These are phyloP conservation scores for Blastobotrys petasosporus DNA, from an alignment of 1,139 yeast species.

Conservation along the genomic window DNA sequence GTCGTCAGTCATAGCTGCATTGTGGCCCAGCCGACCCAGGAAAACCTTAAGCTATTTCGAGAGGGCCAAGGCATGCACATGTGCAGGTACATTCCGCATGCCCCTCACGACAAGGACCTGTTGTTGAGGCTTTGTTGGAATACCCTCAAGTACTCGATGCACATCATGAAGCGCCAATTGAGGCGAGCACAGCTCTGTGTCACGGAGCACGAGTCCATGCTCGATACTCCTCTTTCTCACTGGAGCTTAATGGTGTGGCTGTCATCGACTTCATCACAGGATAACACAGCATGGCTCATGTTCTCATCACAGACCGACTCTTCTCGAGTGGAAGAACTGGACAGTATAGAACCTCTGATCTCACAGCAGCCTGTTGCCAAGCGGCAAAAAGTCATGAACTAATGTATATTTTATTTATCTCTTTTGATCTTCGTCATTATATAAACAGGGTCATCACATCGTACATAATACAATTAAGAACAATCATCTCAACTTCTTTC, in stretches of 20 bases:
- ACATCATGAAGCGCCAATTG: conserved; percentile 9
- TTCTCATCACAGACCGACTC: no score
- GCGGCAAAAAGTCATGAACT: no score
- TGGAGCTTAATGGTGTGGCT: conserved; percentile 1
- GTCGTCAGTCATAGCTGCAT: conserved; percentile 1
- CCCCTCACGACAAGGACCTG: conserved; percentile 2
- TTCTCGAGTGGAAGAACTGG: no score
- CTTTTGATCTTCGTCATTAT: no score
- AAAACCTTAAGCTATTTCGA: conserved; percentile 7
- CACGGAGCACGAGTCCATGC: conserved; percentile 5
- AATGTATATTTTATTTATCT: no score
- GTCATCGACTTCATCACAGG: neutral
- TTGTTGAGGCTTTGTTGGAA: conserved; percentile 9
- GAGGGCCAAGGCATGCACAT: conserved; percentile 11
- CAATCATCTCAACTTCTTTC: conserved; percentile 41
- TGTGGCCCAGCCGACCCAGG: conserved; percentile 2
- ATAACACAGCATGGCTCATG: no score
- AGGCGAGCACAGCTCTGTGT: conserved; percentile 9
- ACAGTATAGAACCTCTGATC: no score
- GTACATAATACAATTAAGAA: neutral
- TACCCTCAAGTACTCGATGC: conserved; percentile 9
- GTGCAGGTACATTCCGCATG: conserved; percentile 4
- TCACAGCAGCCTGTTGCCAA: no score
- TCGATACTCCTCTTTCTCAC: neutral
- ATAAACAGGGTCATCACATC: neutral